Conservation (phyloP, 208 protist genomes). For the Angomonas deanei region DNA sequence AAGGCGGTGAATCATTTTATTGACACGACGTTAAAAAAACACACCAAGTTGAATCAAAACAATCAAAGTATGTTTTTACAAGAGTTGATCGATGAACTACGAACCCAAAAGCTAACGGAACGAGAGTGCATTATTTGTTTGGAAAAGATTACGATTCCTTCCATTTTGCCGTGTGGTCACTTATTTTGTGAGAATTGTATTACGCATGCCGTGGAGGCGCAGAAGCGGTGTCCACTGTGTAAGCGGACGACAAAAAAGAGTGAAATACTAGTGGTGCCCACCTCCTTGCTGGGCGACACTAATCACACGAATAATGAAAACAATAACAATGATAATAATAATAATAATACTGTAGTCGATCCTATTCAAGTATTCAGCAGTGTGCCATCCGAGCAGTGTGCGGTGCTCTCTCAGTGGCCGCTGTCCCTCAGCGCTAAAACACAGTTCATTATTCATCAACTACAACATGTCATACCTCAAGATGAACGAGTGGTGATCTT, state of each 20-base stretch:
- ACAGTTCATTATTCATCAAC: constrained; percentile 29
- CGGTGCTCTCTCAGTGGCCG: constrained; percentile 23
- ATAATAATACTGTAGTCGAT: neutral
- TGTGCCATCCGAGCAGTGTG: neutral
- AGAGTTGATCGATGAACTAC: constrained; percentile 40
- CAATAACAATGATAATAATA: neutral
- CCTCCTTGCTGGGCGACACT: constrained; percentile 19
- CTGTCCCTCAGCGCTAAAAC: constrained; percentile 64
- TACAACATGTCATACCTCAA: constrained; percentile 19
- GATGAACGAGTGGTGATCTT: constrained; percentile 92
- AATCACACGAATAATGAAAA: neutral
- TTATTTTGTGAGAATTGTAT: constrained; percentile 73
- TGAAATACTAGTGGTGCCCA: constrained; percentile 37
- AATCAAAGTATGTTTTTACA: constrained; percentile 22
- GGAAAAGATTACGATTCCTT: constrained; percentile 42
- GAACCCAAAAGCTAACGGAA: constrained; percentile 29
- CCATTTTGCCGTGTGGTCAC: constrained; percentile 75
- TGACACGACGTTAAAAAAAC: neutral
- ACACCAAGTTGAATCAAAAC: neutral
- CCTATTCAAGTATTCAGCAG: neutral
- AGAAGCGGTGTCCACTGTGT: constrained; percentile 45
- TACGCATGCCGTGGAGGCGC: constrained; percentile 33
- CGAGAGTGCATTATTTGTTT: constrained; percentile 75
- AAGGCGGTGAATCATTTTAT: constrained; percentile 5
- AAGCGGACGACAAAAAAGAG: constrained; percentile 20